A percentile compares a stretch with the other conserved stretches of the same genome.
Evolutionary conservation across 73 alveolate genomes (phyloP).

Genomic region (Diophrys sp.): DNA sequence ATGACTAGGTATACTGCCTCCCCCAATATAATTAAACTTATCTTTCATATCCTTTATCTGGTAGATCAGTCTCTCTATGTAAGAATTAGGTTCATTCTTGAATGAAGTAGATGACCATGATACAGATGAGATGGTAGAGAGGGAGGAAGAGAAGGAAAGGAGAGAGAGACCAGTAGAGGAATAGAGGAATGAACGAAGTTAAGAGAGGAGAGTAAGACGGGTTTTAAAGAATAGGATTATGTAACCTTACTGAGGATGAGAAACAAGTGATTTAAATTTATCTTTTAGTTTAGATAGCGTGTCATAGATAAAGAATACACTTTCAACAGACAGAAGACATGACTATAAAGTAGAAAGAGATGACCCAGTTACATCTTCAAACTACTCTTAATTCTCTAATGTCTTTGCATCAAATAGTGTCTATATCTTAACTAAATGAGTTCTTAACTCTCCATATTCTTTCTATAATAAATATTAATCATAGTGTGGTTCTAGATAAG

Average conservation of each 20-base stretch:
- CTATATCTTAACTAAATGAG: not conserved
- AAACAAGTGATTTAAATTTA: not conserved
- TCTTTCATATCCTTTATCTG: slow-evolving; percentile 1
- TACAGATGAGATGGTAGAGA: not conserved
- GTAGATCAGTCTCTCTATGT: slow-evolving; percentile 8
- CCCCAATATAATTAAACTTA: not conserved
- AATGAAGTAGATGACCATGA: not conserved
- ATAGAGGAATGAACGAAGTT: slow-evolving; percentile 1
- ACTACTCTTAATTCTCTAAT: not conserved
- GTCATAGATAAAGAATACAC: slow-evolving; percentile 10
- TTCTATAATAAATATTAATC: no score
- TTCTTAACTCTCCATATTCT: no score
- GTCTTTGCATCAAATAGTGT: not conserved
- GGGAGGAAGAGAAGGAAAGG: not conserved
- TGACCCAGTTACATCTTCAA: no score
- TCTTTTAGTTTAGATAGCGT: slow-evolving; percentile 1
- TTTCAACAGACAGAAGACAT: no score
- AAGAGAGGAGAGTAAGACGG: not conserved
- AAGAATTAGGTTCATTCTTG: not conserved
- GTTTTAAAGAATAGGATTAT: slow-evolving; percentile 3
- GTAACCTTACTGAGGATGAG: not conserved
- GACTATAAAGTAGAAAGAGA: no score
- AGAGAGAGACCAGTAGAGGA: not conserved
- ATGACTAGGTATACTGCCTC: slow-evolving; percentile 12
- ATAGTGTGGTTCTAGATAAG: no score